Conservation (phyloP, 2,329 filamentous ascomycete genomes). For the Amauroascus niger region DNA sequence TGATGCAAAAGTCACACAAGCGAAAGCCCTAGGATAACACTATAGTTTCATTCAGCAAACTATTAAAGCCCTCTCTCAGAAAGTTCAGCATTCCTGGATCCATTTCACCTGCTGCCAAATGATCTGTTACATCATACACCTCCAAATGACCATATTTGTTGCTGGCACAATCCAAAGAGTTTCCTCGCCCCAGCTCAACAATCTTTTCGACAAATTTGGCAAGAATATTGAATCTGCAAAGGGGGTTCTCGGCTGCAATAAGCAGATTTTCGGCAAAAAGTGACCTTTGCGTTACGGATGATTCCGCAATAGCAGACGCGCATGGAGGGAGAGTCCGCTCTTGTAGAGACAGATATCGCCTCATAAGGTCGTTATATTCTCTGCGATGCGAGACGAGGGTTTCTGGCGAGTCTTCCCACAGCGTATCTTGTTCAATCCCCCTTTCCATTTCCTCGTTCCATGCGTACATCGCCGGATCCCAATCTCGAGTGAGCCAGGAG, state of each 20-base stretch:
- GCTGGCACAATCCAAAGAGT: conserved; percentile 4
- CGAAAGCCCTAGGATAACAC: too few relatives aligned
- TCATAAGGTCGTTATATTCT: conserved; percentile 1
- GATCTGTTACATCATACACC: conserved; percentile 2
- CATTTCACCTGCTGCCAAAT: conserved; percentile 2
- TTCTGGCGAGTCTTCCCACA: conserved; percentile 12
- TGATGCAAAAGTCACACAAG: too few relatives aligned
- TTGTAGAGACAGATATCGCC: conserved; percentile 1
- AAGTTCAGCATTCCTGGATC: conserved; percentile 8
- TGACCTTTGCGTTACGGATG: conserved; percentile 9
- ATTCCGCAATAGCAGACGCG: neutral
- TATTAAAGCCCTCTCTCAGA: conserved; percentile 8
- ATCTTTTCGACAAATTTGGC: conserved; percentile 10
- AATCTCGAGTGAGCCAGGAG: conserved; percentile 15
- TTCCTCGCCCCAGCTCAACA: conserved; percentile 2
- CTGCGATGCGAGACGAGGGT: conserved; percentile 6
- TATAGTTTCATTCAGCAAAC: neutral
- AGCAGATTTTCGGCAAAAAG: conserved; percentile 12
- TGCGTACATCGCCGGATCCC: conserved; percentile 14
- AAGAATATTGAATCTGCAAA: conserved; percentile 10
- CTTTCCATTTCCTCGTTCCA: conserved; percentile 13
- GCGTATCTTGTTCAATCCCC: conserved; percentile 9
- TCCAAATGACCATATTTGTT: conserved; percentile 2
- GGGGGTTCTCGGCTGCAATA: conserved; percentile 8
- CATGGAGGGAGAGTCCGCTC: neutral